A percentile compares a stretch with the other conserved stretches of the same genome.
Evolutionary conservation across 2,329 filamentous ascomycete species (phyloP).

Genomic region (Sporothrix luriei): DNA sequence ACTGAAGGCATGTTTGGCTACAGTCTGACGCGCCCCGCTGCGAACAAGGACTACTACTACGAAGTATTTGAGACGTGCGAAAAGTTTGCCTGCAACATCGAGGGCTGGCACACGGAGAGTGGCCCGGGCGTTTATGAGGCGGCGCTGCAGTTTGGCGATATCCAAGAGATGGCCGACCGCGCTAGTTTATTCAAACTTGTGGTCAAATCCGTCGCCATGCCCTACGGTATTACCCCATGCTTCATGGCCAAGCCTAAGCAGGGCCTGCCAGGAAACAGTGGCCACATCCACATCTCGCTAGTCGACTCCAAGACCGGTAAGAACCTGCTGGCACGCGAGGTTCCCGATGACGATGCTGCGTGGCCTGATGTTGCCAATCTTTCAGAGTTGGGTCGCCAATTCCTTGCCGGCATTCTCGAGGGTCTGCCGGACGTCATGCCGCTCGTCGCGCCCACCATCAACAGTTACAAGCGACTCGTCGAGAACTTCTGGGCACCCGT

Average conservation of each 20-base stretch:
- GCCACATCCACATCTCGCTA: slow-evolving; percentile 92
- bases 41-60: slow-evolving; percentile 93
- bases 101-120: slow-evolving; percentile 95
- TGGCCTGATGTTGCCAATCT: slow-evolving; percentile 77
- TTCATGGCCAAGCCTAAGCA: slow-evolving; percentile 98
- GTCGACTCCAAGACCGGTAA: slow-evolving; percentile 74
- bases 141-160: slow-evolving; percentile 86
- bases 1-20: slow-evolving; percentile 98
- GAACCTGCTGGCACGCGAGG: slow-evolving; percentile 79
- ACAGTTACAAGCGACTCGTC: slow-evolving; percentile 96
- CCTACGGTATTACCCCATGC: slow-evolving; percentile 89
- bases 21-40: slow-evolving; percentile 80
- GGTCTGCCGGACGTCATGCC: slow-evolving; percentile 96
- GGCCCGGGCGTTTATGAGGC: slow-evolving; percentile 95
- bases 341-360: slow-evolving; percentile 68
- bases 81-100: slow-evolving; percentile 77
- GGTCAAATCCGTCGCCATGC: slow-evolving; percentile 83
- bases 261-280: slow-evolving; percentile 89
- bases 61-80: slow-evolving; percentile 79
- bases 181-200: slow-evolving; percentile 93
- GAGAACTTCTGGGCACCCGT: slow-evolving; percentile 99
- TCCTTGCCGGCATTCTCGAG: slow-evolving; percentile 85
- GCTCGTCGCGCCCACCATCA: slow-evolving; percentile 87
- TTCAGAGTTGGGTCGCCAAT: slow-evolving; percentile 87
- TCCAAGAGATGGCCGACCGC: slow-evolving; percentile 86